Base-by-base conservation (phyloP, 768 basidiomycete genomes). In the Pisolithus marmoratus region DNA sequence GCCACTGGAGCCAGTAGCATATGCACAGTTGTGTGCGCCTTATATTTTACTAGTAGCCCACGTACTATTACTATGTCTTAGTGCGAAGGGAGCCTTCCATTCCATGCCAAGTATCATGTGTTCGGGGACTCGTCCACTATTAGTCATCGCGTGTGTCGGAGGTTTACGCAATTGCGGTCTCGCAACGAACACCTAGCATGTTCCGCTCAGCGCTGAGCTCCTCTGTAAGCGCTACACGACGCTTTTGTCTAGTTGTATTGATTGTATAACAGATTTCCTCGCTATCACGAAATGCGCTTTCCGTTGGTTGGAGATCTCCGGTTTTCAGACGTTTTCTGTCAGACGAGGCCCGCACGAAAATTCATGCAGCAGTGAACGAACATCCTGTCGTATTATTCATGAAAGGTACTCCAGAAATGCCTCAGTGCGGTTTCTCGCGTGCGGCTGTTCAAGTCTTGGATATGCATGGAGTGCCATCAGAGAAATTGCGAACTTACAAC, bases 361-460 rank as follows among this genome's bases (percentile, higher is more conserved):
- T 91, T n/a, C 79, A 87, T 64, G 68, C 81, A 58, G 93, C 94
- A 2, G 79, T 98, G 24, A 70, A 76, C 8, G 72, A 78, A 1
- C 81, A 80, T 41, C 94, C 94, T 0, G 79, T 98, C 6, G 96
- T 99, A 1, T 74, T 98, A 5, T 98, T 99, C 74, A 98, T 99
- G 95, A 99, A 99, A 66, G 96, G 96, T 9, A 92, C 87, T 15
- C 92, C 90, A 0, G 77, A 83, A 22, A 65, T 75, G 6, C 95
- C 95, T 2, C 84, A 93, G 60, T 98, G 95, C 55, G 95, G 95
- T 12, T 99, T 98, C 79, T 96, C 94, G 17, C 81, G 95, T 47
- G 95, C 95, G 0, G 93, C 87, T 1, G 80, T 93, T 27, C 94
- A 97, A 66, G 83, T 97, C 44, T 77, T 99, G 47, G 90, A 91